Evolutionary conservation across 176 grass and related monocot species (phyloP).

Genomic region (Tillandsia leiboldiana): DNA sequence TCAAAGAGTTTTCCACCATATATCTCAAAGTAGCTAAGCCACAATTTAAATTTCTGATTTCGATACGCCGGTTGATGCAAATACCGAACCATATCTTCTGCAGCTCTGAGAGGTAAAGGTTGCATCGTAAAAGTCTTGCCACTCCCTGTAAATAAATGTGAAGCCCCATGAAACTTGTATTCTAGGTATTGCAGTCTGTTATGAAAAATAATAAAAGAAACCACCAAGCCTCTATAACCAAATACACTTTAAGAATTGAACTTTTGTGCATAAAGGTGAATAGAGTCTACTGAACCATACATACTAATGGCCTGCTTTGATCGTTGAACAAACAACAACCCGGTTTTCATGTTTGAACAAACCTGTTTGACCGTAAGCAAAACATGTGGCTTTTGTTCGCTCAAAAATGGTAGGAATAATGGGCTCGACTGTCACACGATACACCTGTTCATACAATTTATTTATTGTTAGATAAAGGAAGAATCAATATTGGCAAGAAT

Average conservation of each 20-base stretch:
- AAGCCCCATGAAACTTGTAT: neutral
- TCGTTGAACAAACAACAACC: neutral
- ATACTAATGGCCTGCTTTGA: neutral
- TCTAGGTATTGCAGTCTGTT: neutral
- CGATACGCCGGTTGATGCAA: conserved; percentile 62
- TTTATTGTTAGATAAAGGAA: neutral
- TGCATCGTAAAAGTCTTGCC: conserved; percentile 99
- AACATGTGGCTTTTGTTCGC: conserved; percentile 96
- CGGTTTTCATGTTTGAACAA: conserved; percentile 1
- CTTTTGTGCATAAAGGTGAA: too few species aligned
- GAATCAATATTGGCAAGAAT: neutral
- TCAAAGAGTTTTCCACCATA: conserved; percentile 97
- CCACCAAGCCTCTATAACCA: neutral
- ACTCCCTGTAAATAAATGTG: conserved; percentile 52
- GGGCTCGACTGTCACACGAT: conserved; percentile 86
- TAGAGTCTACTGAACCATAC: too few species aligned
- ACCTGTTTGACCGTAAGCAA: conserved; percentile 99
- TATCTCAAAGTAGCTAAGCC: conserved; percentile 99
- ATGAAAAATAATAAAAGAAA: neutral
- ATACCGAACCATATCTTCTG: conserved; percentile 69
- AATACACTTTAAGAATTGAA: too few species aligned
- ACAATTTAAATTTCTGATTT: conserved; percentile 97
- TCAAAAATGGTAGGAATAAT: conserved; percentile 97
- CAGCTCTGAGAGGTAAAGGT: conserved; percentile 85
- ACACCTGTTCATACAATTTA: conserved; percentile 56